Evolutionary conservation across 495 filamentous ascomycete species (phyloP).

Genomic region (Cenococcum geophilum): DNA sequence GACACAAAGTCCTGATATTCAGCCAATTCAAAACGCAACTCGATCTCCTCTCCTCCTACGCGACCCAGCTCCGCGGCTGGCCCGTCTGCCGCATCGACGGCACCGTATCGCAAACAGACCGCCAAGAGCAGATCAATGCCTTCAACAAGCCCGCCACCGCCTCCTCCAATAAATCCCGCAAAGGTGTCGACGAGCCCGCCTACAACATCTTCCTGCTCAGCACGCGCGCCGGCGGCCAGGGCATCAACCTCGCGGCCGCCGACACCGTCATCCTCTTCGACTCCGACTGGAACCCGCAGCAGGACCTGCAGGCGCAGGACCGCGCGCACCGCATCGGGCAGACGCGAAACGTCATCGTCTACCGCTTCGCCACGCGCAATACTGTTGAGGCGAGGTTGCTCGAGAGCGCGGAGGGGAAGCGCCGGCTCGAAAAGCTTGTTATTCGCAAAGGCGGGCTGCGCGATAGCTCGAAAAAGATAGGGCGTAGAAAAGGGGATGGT

Average conservation of each 20-base stretch:
- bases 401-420: constrained; percentile 83
- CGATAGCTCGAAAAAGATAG: constrained; percentile 48
- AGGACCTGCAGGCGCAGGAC: constrained; percentile 94
- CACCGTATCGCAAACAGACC: constrained; percentile 69
- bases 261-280: constrained; percentile 73
- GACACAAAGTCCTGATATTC: constrained; percentile 92
- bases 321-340: constrained; percentile 93
- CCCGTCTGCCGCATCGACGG: constrained; percentile 87
- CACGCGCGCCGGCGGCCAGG: constrained; percentile 88
- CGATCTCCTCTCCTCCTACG: constrained; percentile 86
- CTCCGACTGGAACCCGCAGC: constrained; percentile 95
- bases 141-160: constrained; percentile 58
- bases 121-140: constrained; percentile 72
- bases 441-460: constrained; percentile 84
- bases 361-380: constrained; percentile 84
- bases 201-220: constrained; percentile 79
- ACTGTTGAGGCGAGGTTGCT: constrained; percentile 89
- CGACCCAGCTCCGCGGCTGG: constrained; percentile 63
- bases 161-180: constrained; percentile 5
- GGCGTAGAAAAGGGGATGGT: constrained; percentile 41
- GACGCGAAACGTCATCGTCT: constrained; percentile 86
- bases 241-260: constrained; percentile 75
- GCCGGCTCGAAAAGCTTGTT: constrained; percentile 88
- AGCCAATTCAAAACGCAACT: constrained; percentile 93
- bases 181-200: constrained; percentile 41